Conservation (phyloP, 805 yeast species). For the Hanseniaspora taiwanica region DNA sequence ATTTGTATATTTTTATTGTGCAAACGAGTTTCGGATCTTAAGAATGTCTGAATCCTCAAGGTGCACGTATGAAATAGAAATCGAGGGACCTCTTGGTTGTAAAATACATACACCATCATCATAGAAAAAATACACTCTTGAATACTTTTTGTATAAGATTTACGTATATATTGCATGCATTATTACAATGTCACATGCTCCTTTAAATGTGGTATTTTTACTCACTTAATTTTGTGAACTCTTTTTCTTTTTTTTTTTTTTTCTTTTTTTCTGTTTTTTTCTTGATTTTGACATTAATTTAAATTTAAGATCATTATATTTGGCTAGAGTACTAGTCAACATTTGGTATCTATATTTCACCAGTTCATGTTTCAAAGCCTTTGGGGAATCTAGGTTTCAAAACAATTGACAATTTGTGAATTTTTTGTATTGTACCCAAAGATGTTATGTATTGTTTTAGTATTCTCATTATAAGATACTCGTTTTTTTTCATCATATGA, state of each 20-base stretch:
- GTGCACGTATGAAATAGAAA: conserved; percentile 56
- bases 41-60: conserved; percentile 78
- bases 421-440: no score
- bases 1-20: conserved; percentile 52
- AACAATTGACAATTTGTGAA: no score
- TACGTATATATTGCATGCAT: no score
- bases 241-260: not conserved
- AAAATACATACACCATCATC: conserved; percentile 1
- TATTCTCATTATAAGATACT: no score
- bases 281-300: not conserved
- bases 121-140: not conserved
- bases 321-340: no score
- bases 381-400: no score
- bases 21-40: conserved; percentile 33
- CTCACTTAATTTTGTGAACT: not conserved
- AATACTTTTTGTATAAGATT: no score
- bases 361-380: no score
- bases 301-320: not conserved
- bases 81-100: conserved; percentile 32
- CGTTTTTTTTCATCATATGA: no score
- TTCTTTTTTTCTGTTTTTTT: not conserved
- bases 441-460: no score
- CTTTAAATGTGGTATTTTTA: not conserved
- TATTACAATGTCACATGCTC: no score
- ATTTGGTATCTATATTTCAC: no score